Evolutionary conservation across 2,329 filamentous ascomycete species (phyloP).

Genomic region (Colletotrichum paranaense): DNA sequence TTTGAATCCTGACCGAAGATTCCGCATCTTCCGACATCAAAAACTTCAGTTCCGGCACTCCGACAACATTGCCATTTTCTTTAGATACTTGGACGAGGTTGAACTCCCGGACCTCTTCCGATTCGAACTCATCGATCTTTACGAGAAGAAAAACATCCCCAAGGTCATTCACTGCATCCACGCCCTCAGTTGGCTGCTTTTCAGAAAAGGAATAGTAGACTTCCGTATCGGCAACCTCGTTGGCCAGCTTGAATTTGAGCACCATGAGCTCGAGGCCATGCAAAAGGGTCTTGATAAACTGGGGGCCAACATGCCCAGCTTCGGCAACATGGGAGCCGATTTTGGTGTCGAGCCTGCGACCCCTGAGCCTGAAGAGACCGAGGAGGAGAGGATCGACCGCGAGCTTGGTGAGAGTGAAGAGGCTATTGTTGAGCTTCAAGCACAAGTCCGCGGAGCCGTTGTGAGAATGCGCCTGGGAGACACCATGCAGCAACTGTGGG

Average conservation of each 20-base stretch:
- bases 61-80: slow-evolving; percentile 97
- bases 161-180: slow-evolving; percentile 99
- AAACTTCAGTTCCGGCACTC: slow-evolving; percentile 95
- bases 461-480: slow-evolving; percentile 81
- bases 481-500: slow-evolving; percentile 91
- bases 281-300: slow-evolving; percentile 97
- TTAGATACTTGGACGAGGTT: slow-evolving; percentile 90
- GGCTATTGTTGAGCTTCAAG: slow-evolving; percentile 82
- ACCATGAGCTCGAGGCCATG: slow-evolving; percentile 96
- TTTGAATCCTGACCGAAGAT: slow-evolving; percentile 79
- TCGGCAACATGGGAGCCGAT: slow-evolving; percentile 95
- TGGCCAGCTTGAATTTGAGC: slow-evolving; percentile 95
- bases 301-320: slow-evolving; percentile 95
- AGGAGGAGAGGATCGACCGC: slow-evolving; percentile 87
- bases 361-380: slow-evolving; percentile 85
- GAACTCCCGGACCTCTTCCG: slow-evolving; percentile 95
- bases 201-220: slow-evolving; percentile 91
- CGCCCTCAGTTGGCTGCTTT: slow-evolving; percentile 96
- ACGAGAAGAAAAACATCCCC: slow-evolving; percentile 99
- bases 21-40: slow-evolving; percentile 86
- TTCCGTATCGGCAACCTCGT: slow-evolving; percentile 98
- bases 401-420: slow-evolving; percentile 83
- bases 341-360: slow-evolving; percentile 84
- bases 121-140: slow-evolving; percentile 96
- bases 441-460: slow-evolving; percentile 85